Percentiles rank a stretch among this genome's conserved stretches.
Conservation (phyloP, 306 rosid genomes). For the Medicago truncatula region MtrunA17r5.0-ANR NC_053042.1:15810001-15810500, state of each 20-base stretch:
- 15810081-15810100: not conserved
- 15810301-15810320: conserved; percentile 41
- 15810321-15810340: conserved; percentile 44
- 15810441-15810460: conserved; percentile 40
- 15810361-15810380: conserved; percentile 49
- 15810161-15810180: not conserved
- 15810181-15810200: not conserved
- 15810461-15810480: conserved; percentile 61
- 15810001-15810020: too few species aligned
- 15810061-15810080: not conserved
- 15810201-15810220: not conserved
- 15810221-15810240: not conserved
- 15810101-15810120: not conserved
- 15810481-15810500: conserved; percentile 76
- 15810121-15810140: not conserved
- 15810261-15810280: not conserved
- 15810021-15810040: too few species aligned
- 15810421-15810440: conserved; percentile 48
- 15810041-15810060: not conserved
- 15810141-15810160: not conserved
- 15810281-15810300: conserved; percentile 54
- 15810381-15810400: conserved; percentile 39
- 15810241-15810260: not conserved
- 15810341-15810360: conserved; percentile 42
- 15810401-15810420: conserved; percentile 48